These are phyloP conservation scores for Alternaria incomplexa DNA, from an alignment of 2,329 filamentous ascomycete genomes.

Conservation along the genomic window DNA sequence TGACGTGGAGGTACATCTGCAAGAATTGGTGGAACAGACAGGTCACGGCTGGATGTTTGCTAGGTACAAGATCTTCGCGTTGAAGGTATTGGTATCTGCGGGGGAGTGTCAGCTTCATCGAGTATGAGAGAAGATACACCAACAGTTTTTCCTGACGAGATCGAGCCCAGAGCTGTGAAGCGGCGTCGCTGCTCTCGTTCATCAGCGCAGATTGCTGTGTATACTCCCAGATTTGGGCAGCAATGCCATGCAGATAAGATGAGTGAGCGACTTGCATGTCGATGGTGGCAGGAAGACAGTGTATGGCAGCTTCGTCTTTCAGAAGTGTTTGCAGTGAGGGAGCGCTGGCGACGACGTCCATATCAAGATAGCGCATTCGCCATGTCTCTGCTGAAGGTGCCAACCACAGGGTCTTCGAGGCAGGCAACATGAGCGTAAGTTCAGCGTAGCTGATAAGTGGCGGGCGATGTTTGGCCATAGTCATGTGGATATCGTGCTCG, in stretches of 20 bases:
- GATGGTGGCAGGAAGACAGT: conserved; percentile 57
- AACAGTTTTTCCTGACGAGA: conserved; percentile 22
- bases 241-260: conserved; percentile 23
- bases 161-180: conserved; percentile 26
- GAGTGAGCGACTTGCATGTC: conserved; percentile 48
- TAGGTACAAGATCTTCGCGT: conserved; percentile 3
- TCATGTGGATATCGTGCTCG: conserved; percentile 29
- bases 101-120: not conserved
- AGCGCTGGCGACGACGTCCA: not conserved
- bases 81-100: not conserved
- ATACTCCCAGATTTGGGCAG: conserved; percentile 27
- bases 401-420: conserved; percentile 67
- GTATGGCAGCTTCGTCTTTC: conserved; percentile 55
- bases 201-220: conserved; percentile 21
- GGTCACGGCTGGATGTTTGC: not conserved
- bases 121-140: conserved; percentile 44
- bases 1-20: conserved; percentile 67
- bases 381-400: conserved; percentile 67
- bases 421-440: conserved; percentile 68
- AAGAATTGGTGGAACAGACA: conserved; percentile 56
- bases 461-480: conserved; percentile 35
- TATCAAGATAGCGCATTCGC: conserved; percentile 58
- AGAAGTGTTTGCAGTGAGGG: conserved; percentile 18
- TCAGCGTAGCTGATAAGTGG: conserved; percentile 72
- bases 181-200: conserved; percentile 17